Base-by-base conservation (phyloP, 306 rosid genomes). In the Cucurbita ficifolia region DNA sequence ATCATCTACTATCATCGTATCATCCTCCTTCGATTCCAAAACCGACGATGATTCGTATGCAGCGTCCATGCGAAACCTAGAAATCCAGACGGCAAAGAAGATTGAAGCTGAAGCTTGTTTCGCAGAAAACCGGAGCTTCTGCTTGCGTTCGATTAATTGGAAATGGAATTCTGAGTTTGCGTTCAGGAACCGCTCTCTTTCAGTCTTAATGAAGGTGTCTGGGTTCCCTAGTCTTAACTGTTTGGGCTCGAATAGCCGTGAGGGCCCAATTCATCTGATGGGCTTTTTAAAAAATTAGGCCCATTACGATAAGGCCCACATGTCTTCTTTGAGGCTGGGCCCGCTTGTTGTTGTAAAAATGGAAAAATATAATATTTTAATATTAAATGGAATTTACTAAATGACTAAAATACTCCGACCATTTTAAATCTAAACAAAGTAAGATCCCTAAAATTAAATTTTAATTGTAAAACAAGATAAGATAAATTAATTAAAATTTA, bases 1-100 rank as follows among this genome's bases (percentile, higher is more conserved):
- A 54, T 86, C 89, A 29, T 29, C 33, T 29, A 29, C 33, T 29
- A 29, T 29, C 33, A 29, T 29, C 33, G 33, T 3, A 29, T 29
- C 33, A 21, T 18, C 62, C 36, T 48, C 84, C 60, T 58, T 74
- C n/a, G 75, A 75, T 82, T 76, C 76, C 42, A 46, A 51, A 19
- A 18, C 52, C 35, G 75, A 58, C 9, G 82, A 52, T 22, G 86
- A 38, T 61, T 70, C 81, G 43, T 68, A 48, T 42, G 1, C 79
- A n/a, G 62, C 79, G 64, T 76, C 82, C 86, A 78, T 79, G 58
- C 49, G n/a, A 58, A 70, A 70, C 59, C 74, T 70, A 29, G 74
- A 49, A 45, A 16, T 10, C 19, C 5, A 68, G 73, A 46, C 21
- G 21, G 16, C 46, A 21, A 9, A 38, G 75, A 72, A 72, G 38